Percentiles rank a stretch among this genome's conserved stretches.
Conservation (phyloP, 352 stramenopile genomes). For the Detonula confervacea region DNA sequence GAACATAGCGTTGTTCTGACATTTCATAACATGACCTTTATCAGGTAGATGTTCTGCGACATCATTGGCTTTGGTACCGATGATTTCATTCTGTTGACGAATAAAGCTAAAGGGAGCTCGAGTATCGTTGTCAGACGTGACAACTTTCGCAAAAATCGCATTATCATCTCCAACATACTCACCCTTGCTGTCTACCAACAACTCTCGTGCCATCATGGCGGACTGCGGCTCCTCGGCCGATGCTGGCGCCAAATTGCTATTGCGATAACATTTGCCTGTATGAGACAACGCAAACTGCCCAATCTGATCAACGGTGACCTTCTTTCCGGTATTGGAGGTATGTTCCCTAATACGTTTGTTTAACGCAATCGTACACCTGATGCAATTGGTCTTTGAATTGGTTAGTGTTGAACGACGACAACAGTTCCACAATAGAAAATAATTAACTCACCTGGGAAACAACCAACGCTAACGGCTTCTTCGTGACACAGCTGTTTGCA, state of each 20-base stretch:
- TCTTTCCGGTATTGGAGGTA: background rate
- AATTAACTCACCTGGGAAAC: slow-evolving; percentile 4
- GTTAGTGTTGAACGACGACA: too few species aligned
- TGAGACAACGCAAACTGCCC: background rate
- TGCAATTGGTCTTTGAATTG: slow-evolving; percentile 1
- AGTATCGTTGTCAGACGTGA: slow-evolving; percentile 21
- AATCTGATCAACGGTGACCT: background rate
- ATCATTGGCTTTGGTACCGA: slow-evolving; percentile 10
- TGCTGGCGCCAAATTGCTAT: slow-evolving; percentile 6
- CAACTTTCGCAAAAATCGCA: slow-evolving; percentile 14
- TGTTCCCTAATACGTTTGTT: background rate
- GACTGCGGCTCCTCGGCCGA: slow-evolving; percentile 17
- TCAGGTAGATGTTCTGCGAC: slow-evolving; percentile 5
- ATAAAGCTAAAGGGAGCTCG: slow-evolving; percentile 3
- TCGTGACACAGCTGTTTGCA: background rate
- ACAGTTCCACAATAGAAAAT: too few species aligned
- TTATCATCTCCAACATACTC: slow-evolving; percentile 24
- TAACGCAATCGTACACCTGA: background rate
- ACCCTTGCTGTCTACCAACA: slow-evolving; percentile 17
- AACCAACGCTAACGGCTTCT: background rate
- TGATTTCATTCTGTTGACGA: slow-evolving; percentile 14
- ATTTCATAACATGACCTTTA: slow-evolving; percentile 16
- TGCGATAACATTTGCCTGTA: slow-evolving; percentile 14
- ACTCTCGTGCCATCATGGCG: background rate
- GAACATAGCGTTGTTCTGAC: slow-evolving; percentile 15